Conservation (phyloP, 192 early-diverging fungal species). For the Chytriomyces sp. region DNA sequence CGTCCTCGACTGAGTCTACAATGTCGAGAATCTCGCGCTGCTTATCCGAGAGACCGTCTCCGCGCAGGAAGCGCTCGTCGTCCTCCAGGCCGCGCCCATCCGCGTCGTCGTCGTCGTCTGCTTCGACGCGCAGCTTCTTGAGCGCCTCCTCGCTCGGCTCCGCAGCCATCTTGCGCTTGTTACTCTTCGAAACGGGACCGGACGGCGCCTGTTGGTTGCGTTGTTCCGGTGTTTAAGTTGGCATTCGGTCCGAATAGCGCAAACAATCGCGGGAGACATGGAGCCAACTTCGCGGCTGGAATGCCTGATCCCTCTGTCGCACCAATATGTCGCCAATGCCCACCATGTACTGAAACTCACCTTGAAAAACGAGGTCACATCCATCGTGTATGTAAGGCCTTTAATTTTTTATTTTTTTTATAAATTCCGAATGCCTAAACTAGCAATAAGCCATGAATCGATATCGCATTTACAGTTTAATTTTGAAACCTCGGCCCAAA, state of each 20-base stretch:
- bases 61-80: conserved; percentile 81
- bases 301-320: not conserved
- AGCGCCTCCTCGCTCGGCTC: conserved; percentile 22
- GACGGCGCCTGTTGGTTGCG: conserved; percentile 41
- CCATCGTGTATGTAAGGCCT: conserved; percentile 17
- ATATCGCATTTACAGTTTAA: too few species aligned
- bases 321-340: not conserved
- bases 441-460: too few species aligned
- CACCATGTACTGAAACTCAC: not conserved
- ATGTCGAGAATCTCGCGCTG: conserved; percentile 78
- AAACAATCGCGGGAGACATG: not conserved
- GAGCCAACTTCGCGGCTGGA: not conserved
- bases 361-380: conserved; percentile 44
- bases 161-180: conserved; percentile 31
- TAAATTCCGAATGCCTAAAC: not conserved
- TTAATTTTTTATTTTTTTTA: not conserved
- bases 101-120: conserved; percentile 15
- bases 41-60: conserved; percentile 76
- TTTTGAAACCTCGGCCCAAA: too few species aligned
- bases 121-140: conserved; percentile 44
- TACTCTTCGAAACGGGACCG: not conserved
- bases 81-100: conserved; percentile 42
- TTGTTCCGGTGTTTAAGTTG: conserved; percentile 52
- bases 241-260: conserved; percentile 24
- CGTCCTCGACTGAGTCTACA: conserved; percentile 86